phyloP scores from a whole-genome alignment of 2,329 filamentous ascomycete species.

The Pestalotiopsis sp. region DNA sequence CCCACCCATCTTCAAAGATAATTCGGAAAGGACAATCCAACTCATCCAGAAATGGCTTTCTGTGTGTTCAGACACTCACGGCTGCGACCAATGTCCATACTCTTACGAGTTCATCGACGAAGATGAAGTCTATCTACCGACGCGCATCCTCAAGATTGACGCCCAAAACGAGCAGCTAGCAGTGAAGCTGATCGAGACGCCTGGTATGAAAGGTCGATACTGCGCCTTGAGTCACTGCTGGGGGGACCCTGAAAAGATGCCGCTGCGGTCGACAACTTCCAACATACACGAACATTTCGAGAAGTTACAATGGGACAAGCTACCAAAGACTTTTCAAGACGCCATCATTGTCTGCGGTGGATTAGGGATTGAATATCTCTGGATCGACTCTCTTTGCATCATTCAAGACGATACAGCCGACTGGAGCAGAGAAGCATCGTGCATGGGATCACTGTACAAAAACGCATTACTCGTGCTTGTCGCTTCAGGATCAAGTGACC shows the following conservation, averaged over 20 bases:
- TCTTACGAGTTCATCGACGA: neutral
- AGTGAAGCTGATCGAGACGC: neutral
- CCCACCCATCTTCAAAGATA: neutral
- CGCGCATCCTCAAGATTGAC: neutral
- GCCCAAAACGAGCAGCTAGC: neutral
- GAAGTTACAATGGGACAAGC: neutral
- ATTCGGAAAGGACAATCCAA: neutral
- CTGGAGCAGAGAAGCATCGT: neutral
- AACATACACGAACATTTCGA: neutral
- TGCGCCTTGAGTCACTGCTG: neutral
- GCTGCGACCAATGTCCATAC: neutral
- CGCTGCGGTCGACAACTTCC: neutral
- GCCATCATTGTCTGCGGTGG: fast-evolving
- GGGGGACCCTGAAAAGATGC: neutral
- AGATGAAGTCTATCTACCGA: neutral
- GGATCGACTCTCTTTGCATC: neutral
- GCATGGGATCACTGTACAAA: neutral
- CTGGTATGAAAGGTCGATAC: neutral
- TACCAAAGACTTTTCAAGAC: neutral
- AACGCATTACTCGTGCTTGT: neutral
- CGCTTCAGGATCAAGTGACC: neutral
- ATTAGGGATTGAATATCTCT: neutral
- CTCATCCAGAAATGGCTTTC: neutral
- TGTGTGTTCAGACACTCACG: neutral
- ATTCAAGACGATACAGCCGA: neutral